These are phyloP conservation scores for Ustilago esculenta DNA, from an alignment of 1,284 basidiomycete genomes.

Conservation along the genomic window DNA sequence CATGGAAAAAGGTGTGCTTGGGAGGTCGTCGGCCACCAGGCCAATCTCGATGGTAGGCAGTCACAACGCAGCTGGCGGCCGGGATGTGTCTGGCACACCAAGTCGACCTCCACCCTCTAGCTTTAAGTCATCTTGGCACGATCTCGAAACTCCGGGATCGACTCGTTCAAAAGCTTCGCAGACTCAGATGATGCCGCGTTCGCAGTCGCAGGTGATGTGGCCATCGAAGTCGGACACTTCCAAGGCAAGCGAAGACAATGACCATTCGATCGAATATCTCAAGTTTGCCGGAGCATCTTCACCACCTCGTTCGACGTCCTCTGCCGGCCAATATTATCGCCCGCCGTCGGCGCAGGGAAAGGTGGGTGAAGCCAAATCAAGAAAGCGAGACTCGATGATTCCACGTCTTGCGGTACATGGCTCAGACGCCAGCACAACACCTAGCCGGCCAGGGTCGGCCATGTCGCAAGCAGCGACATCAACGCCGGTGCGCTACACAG, in stretches of 20 bases:
- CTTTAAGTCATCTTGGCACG: slow-evolving; percentile 38
- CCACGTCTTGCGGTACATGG: slow-evolving; percentile 42
- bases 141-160: slow-evolving; percentile 11
- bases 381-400: slow-evolving; percentile 51
- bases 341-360: slow-evolving; percentile 47
- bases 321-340: slow-evolving; percentile 53
- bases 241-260: neutral
- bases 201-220: slow-evolving; percentile 36
- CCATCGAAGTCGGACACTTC: slow-evolving; percentile 6
- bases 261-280: slow-evolving; percentile 39
- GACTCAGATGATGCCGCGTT: slow-evolving; percentile 31
- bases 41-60: slow-evolving; percentile 23
- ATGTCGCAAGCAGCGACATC: slow-evolving; percentile 47
- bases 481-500: slow-evolving; percentile 39
- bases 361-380: slow-evolving; percentile 31
- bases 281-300: slow-evolving; percentile 12
- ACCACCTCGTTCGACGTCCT: slow-evolving; percentile 30
- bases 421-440: slow-evolving; percentile 11
- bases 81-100: slow-evolving; percentile 20
- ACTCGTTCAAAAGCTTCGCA: neutral
- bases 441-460: slow-evolving; percentile 51
- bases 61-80: slow-evolving; percentile 2
- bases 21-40: slow-evolving; percentile 19
- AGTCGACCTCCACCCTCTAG: slow-evolving; percentile 41
- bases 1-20: slow-evolving; percentile 38